These are phyloP conservation scores for Talaromyces albobiverticillius DNA, from an alignment of 2,329 filamentous ascomycete species.

Conservation along the genomic window DNA sequence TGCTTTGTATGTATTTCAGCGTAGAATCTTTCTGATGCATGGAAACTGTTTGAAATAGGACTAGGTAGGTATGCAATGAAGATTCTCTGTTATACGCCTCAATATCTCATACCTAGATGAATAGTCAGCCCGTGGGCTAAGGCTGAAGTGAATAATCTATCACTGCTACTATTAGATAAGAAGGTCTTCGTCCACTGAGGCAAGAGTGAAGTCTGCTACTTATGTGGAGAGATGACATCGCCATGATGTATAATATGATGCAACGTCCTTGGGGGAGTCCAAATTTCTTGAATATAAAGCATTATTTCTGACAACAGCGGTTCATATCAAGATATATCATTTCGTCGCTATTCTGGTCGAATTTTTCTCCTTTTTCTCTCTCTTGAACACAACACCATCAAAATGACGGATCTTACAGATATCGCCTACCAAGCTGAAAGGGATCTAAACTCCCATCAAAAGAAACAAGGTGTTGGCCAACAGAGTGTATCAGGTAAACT, in stretches of 20 bases:
- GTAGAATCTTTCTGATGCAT: too few species aligned
- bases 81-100: too few species aligned
- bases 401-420: constrained; percentile 11
- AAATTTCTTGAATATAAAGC: neutral
- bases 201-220: too few species aligned
- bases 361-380: neutral
- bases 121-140: too few species aligned
- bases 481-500: constrained; percentile 39
- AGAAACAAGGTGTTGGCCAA: constrained; percentile 37
- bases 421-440: constrained; percentile 33
- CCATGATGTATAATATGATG: constrained; percentile 37
- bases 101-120: too few species aligned
- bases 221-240: constrained; percentile 25
- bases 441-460: constrained; percentile 40
- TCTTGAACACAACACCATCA: neutral
- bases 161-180: too few species aligned
- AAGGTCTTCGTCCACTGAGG: too few species aligned
- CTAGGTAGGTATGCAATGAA: too few species aligned
- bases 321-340: neutral
- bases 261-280: constrained; percentile 16
- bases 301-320: neutral
- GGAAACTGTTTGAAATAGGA: too few species aligned
- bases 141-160: too few species aligned
- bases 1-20: too few species aligned
- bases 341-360: neutral